phyloP scores from a whole-genome alignment of 2,329 filamentous ascomycete species.

The Cladosporium sp. region DNA sequence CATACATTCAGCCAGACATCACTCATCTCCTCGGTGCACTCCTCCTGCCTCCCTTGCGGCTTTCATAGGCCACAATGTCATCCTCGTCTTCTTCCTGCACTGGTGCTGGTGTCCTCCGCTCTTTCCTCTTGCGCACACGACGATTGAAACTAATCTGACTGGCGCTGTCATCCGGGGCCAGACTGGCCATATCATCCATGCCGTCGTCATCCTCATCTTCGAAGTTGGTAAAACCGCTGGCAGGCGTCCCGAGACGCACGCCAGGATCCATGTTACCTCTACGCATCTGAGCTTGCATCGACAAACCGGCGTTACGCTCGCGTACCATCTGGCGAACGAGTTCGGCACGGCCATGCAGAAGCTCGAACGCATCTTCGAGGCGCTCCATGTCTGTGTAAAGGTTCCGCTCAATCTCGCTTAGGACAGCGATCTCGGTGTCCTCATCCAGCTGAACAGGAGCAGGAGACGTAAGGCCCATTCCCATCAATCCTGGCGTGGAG shows the following conservation, averaged over 20 bases:
- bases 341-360: slow-evolving; percentile 81
- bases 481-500: slow-evolving; percentile 27
- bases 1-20: not conserved
- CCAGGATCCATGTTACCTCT: slow-evolving; percentile 47
- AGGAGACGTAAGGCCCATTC: slow-evolving; percentile 34
- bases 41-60: slow-evolving; percentile 6
- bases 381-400: slow-evolving; percentile 94
- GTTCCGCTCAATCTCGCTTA: slow-evolving; percentile 87
- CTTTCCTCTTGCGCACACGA: slow-evolving; percentile 61
- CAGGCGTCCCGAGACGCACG: slow-evolving; percentile 42
- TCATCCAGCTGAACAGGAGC: slow-evolving; percentile 83
- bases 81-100: slow-evolving; percentile 65
- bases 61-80: slow-evolving; percentile 4
- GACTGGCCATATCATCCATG: slow-evolving; percentile 41
- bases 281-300: slow-evolving; percentile 57
- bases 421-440: slow-evolving; percentile 83
- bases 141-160: slow-evolving; percentile 74
- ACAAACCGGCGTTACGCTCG: slow-evolving; percentile 75
- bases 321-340: slow-evolving; percentile 72
- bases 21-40: slow-evolving; percentile 7
- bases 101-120: slow-evolving; percentile 67
- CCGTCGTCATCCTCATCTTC: slow-evolving; percentile 31
- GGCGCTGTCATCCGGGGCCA: slow-evolving; percentile 74
- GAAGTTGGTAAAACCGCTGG: slow-evolving; percentile 31
- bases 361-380: slow-evolving; percentile 90